Percentiles rank a stretch among this genome's conserved stretches.
Evolutionary conservation across 2,329 filamentous ascomycete species (phyloP).

Genomic region (Cadophora sp.): DNA sequence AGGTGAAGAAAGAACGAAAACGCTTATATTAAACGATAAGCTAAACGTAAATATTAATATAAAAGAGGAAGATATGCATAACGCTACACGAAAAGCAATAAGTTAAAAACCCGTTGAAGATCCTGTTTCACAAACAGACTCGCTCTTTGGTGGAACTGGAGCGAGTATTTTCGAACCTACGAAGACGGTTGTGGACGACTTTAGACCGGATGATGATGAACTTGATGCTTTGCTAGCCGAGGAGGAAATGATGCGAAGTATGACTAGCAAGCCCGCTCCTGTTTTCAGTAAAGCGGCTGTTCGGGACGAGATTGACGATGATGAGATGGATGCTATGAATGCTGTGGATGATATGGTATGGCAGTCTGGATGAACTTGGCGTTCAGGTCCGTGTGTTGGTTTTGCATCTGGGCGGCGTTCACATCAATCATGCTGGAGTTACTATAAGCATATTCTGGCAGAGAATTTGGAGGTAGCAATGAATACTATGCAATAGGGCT

Average conservation of each 20-base stretch:
- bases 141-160: slow-evolving; percentile 34
- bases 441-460: too few species aligned
- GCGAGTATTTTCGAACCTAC: slow-evolving; percentile 38
- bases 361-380: slow-evolving; percentile 13
- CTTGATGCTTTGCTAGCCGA: slow-evolving; percentile 41
- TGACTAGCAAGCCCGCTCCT: slow-evolving; percentile 30
- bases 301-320: slow-evolving; percentile 52
- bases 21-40: slow-evolving; percentile 52
- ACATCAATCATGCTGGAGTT: too few species aligned
- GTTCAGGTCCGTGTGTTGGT: neutral
- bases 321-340: slow-evolving; percentile 64
- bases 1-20: slow-evolving; percentile 38
- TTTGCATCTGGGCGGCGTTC: slow-evolving; percentile 11
- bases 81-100: slow-evolving; percentile 53
- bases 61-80: slow-evolving; percentile 52
- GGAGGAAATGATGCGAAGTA: slow-evolving; percentile 39
- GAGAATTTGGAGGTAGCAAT: too few species aligned
- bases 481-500: too few species aligned
- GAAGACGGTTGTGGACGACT: slow-evolving; percentile 34
- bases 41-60: slow-evolving; percentile 23
- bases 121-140: slow-evolving; percentile 34
- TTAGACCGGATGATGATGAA: slow-evolving; percentile 39
- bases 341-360: slow-evolving; percentile 55
- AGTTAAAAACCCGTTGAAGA: slow-evolving; percentile 31
- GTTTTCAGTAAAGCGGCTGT: slow-evolving; percentile 23